Base-by-base conservation (phyloP, 2,329 filamentous ascomycete genomes). In the Cladophialophora psammophila region DNA sequence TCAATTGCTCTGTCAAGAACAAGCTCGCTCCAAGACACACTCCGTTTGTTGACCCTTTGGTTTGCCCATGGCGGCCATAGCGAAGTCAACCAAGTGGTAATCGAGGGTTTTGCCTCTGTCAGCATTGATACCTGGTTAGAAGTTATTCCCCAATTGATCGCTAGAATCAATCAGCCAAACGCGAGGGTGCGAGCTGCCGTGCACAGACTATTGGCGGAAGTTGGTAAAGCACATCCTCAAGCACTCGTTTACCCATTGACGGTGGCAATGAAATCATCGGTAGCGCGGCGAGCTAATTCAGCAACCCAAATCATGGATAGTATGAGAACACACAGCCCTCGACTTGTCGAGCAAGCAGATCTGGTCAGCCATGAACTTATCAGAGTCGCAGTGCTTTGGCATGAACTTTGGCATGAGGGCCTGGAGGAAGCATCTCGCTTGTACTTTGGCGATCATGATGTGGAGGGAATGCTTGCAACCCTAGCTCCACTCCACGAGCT, bases 41-140 rank as follows among this genome's bases (percentile, higher is more conserved):
- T 99, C 20, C 89, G 95, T 63, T 83, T 99, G 52, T 85, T 99
- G 53, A 98, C 95, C 0, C 82, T 99, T 8, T 99, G 95, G 95
- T 98, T 99, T 78, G 90, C 91, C 3, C 93, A 99, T 75, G 95
- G 95, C 60, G 92, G 93, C 26, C 90, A 93, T 75, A 83, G 88
- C 34, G 94, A 98, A 71, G 96, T 99, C 68, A 97, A 94, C 74
- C 83, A 86, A 15, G 92, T 91, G 15, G 92, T 99, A 31, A 93
- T 90, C 0, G 94, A 98, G 76, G 95, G 96, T 5, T 96, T 97
- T 71, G 86, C 91, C 0, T 91, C 91, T 42, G 93, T 99, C 72
- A 97, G 92, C 75, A 92, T 99, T 64, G 95, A 99, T 79, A 98
- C 94, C 0, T 99, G 95, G 96, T 87, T 99, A 18, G 94, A 98